Evolutionary conservation across 1,284 basidiomycete species (phyloP).

Genomic region (Vanrija pseudolonga): DNA sequence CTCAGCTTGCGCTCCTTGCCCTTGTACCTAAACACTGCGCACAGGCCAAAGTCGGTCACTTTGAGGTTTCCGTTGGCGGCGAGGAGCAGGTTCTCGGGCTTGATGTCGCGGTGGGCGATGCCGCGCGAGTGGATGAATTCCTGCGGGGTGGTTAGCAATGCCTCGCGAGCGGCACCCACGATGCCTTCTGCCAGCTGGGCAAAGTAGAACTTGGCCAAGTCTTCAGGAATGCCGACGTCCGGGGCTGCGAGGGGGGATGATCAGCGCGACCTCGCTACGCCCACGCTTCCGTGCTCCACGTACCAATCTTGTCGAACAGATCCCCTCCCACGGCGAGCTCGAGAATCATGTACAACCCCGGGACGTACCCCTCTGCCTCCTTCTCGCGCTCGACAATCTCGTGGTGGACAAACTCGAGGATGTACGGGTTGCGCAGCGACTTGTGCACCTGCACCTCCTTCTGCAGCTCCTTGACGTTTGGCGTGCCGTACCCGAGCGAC

Average conservation of each 20-base stretch:
- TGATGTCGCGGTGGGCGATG: constrained; percentile 92
- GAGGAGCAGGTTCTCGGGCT: constrained; percentile 89
- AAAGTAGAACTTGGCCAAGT: constrained; percentile 89
- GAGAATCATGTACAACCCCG: constrained; percentile 86
- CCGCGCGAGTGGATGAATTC: constrained; percentile 82
- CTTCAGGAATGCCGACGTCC: constrained; percentile 80
- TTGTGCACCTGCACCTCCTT: constrained; percentile 92
- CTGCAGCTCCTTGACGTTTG: constrained; percentile 68
- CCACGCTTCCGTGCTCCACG: constrained; percentile 22
- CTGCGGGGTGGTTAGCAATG: constrained; percentile 47
- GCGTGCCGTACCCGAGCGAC: constrained; percentile 29
- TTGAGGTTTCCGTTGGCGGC: constrained; percentile 74
- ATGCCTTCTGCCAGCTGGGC: constrained; percentile 77
- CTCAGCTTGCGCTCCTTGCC: constrained; percentile 72
- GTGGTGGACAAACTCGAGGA: constrained; percentile 79
- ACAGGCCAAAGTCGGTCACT: constrained; percentile 93
- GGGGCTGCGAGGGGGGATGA: constrained; percentile 56
- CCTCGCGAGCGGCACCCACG: constrained; percentile 30
- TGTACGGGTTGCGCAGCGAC: constrained; percentile 72
- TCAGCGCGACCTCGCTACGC: background rate
- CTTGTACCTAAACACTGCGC: constrained; percentile 85
- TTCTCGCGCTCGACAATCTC: constrained; percentile 68
- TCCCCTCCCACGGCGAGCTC: constrained; percentile 93
- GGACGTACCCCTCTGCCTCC: constrained; percentile 52
- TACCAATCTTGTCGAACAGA: constrained; percentile 96